Evolutionary conservation across 2,329 filamentous ascomycete genomes (phyloP), one percentile per base, ranked within the genome.

Genomic region (Neopestalotiopsis sp.): DNA sequence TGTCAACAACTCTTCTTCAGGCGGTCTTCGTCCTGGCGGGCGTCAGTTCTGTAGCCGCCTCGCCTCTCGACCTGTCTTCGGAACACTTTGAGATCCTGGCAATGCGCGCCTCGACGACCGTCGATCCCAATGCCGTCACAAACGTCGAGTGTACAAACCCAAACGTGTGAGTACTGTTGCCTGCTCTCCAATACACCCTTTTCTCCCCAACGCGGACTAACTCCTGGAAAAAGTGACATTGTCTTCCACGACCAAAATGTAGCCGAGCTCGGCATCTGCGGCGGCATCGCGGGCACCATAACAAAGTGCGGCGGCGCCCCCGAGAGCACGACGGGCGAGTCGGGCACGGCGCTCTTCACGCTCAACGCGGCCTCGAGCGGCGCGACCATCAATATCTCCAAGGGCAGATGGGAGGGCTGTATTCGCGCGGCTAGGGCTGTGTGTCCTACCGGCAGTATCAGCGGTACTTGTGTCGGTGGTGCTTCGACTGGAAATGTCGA

Each of bases 361-460:
- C 79, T 89, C 17, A 80, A 77, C 32, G 80, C 84, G 1, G 78
- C 80, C 17, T 77, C 77, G 1, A 68, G 73, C 1, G 85, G 84
- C 10, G 81, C 83, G 28, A 85, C 82, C 17, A 88, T 89, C 76
- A 85, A 84, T 77, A 81, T 89, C 70, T 82, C 81, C 61, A 88
- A 88, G 78, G 81, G 81, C 24, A 78, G 82, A 30, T 87, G 86
- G 86, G 84, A 88, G 76, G 79, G 82, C 65, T 89, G 87, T 74
- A 82, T 88, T 65, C 81, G 84, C 56, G 86, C 87, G 17, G 87
- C 86, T 63, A 76, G 83, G 68, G 82, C 84, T 69, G 81, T 82
- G 60, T 88, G 85, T 74, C 85, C 84, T 24, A 84, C 82, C 7
- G 85, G 85, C 20, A 85, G 82, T 69, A 79, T 86, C 74, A 78